Evolutionary conservation across 805 yeast genomes (phyloP), one percentile per base, ranked within the genome.

Genomic region (Hyphopichia homilentoma): DNA sequence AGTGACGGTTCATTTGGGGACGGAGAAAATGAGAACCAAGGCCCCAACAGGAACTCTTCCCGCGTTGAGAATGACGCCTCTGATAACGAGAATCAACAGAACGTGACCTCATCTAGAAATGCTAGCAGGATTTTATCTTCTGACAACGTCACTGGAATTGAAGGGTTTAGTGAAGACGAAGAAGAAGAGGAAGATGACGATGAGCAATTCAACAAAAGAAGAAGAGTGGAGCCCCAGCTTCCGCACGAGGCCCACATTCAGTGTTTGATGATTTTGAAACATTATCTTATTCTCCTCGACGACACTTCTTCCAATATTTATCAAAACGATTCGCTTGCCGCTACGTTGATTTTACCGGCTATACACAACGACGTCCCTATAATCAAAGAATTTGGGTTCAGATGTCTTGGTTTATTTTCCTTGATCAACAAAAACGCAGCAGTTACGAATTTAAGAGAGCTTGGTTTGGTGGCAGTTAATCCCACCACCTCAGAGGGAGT

Each of bases 331-430:
- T 77, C 94, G 0, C 61, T 89, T 36, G 68, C 85, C 34, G 85
- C 83, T 13, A 78, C 84, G n/a, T 65, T 88, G 45, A 79, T 93
- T 9, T 73, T 77, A 4, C 95, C 94, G 2, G 85, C 95, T 1
- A 76, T 88, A 8, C 43, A 49, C 5, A 48, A 45, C 15, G 75
- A 80, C 30, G 73, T 79, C 35, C 70, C 68, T 11, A 56, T 69
- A 4, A 75, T 79, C 17, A 68, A 83, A 37, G 77, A 72, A 28
- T 60, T 81, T 5, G 96, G 95, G 3, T 65, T 84, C 16, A 71
- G 69, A 35, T 83, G 94, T 41, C 68, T 90, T 16, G 96, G 96
- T 0, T 65, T 90, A 16, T 83, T 87, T 43, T 78, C 95, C 40
- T 59, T 89, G 6, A 54, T 87, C 21, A 94, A 87, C 50, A 59